These are phyloP conservation scores for Middelhovenomyces tepae DNA, from an alignment of 805 yeast genomes.

Conservation along the genomic window DNA sequence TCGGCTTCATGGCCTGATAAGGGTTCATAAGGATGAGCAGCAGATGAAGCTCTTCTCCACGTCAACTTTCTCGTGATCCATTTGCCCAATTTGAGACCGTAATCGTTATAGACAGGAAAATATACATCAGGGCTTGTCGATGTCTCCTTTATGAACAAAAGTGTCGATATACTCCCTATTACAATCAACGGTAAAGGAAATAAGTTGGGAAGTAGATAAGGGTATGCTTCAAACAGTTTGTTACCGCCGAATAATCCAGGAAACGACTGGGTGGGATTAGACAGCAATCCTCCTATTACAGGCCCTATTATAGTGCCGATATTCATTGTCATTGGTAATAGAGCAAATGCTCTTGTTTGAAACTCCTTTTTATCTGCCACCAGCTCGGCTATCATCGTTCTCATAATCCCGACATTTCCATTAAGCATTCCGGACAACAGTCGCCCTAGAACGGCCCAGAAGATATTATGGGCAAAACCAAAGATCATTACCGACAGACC, in stretches of 20 bases:
- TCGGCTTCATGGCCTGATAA: not conserved
- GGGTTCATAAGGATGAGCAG: too few relatives aligned
- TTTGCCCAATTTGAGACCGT: constrained; percentile 15
- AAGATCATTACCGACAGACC: constrained; percentile 38
- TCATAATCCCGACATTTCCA: constrained; percentile 55
- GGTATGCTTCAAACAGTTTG: constrained; percentile 28
- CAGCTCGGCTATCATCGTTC: constrained; percentile 52
- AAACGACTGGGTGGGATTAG: constrained; percentile 33
- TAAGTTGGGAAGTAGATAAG: constrained; percentile 45
- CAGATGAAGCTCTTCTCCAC: too few relatives aligned
- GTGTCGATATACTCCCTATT: constrained; percentile 13
- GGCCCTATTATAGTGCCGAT: constrained; percentile 55
- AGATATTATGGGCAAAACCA: constrained; percentile 47
- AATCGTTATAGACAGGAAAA: constrained; percentile 13
- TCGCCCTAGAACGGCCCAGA: constrained; percentile 46
- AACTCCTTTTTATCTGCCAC: constrained; percentile 46
- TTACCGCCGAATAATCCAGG: constrained; percentile 21
- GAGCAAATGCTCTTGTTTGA: constrained; percentile 54
- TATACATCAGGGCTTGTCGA: constrained; percentile 9
- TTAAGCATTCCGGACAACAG: constrained; percentile 46
- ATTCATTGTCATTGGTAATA: constrained; percentile 51
- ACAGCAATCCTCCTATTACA: constrained; percentile 44
- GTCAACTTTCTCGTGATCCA: constrained; percentile 8
- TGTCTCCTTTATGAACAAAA: constrained; percentile 20
- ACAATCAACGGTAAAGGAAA: constrained; percentile 35